Evolutionary conservation across 75 land plant species (phyloP).

Genomic region (Chamaecyparis obtusa): DNA sequence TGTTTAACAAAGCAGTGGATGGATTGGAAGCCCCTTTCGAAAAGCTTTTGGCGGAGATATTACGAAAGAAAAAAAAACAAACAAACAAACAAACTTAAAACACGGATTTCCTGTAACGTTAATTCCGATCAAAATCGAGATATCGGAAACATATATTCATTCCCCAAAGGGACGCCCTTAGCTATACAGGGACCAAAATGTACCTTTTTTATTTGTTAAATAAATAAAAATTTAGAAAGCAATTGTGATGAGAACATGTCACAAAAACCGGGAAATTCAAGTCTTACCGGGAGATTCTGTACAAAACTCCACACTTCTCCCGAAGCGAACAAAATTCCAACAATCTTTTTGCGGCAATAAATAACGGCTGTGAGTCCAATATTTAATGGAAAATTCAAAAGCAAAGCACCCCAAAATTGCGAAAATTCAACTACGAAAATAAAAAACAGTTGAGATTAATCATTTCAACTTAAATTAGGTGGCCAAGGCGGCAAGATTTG

Average conservation of each 20-base stretch:
- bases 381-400: background rate
- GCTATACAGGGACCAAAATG: too few relatives aligned
- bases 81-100: too few relatives aligned
- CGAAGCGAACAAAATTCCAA: background rate
- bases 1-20: too few relatives aligned
- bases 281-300: background rate
- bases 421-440: background rate
- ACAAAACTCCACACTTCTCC: background rate
- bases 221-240: too few relatives aligned
- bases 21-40: too few relatives aligned
- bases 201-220: too few relatives aligned
- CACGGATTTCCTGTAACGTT: background rate
- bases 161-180: background rate
- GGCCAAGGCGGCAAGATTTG: background rate
- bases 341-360: background rate
- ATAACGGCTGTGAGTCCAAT: background rate
- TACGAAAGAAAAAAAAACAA: too few relatives aligned
- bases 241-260: background rate
- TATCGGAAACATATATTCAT: background rate
- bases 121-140: background rate
- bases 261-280: background rate
- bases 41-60: too few relatives aligned
- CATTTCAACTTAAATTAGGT: background rate
- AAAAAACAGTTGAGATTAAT: background rate
- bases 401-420: background rate